Evolutionary conservation across 2,329 filamentous ascomycete genomes (phyloP).

Genomic region (Colletotrichum sp.): DNA sequence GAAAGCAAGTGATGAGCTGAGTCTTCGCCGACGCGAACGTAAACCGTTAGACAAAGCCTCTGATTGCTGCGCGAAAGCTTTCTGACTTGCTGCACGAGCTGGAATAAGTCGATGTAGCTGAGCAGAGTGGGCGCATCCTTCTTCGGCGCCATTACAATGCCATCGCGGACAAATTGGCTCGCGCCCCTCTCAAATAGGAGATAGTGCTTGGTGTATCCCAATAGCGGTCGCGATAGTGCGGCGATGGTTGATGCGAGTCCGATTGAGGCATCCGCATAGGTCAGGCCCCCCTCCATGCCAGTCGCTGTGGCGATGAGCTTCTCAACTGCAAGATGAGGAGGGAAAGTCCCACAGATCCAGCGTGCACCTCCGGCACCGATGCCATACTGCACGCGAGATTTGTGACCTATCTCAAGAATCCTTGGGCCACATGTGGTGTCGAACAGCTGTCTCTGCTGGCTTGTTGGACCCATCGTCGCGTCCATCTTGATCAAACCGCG

Average conservation of each 20-base stretch:
- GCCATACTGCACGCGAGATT: constrained; percentile 1
- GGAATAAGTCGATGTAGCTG: constrained; percentile 1
- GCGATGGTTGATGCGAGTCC: constrained; percentile 14
- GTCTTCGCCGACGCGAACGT: background rate
- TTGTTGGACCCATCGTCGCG: background rate
- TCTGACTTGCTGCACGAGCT: background rate
- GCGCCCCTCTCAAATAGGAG: background rate
- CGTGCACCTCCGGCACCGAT: constrained; percentile 12
- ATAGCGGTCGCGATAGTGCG: background rate
- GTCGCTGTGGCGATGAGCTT: background rate
- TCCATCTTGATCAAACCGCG: background rate
- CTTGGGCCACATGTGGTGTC: background rate
- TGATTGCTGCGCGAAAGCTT: background rate
- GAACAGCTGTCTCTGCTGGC: background rate
- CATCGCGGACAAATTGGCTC: background rate
- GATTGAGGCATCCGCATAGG: constrained; percentile 8
- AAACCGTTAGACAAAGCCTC: background rate
- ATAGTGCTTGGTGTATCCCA: background rate
- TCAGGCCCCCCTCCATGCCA: constrained; percentile 5
- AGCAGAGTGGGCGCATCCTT: background rate
- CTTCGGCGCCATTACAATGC: background rate
- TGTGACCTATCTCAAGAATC: constrained; percentile 5
- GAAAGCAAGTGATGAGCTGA: background rate
- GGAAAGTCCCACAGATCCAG: constrained; percentile 17
- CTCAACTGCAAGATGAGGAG: constrained; percentile 12